Evolutionary conservation across 371 early-diverging fungal species (phyloP).

Genomic region (Nematocida major): DNA sequence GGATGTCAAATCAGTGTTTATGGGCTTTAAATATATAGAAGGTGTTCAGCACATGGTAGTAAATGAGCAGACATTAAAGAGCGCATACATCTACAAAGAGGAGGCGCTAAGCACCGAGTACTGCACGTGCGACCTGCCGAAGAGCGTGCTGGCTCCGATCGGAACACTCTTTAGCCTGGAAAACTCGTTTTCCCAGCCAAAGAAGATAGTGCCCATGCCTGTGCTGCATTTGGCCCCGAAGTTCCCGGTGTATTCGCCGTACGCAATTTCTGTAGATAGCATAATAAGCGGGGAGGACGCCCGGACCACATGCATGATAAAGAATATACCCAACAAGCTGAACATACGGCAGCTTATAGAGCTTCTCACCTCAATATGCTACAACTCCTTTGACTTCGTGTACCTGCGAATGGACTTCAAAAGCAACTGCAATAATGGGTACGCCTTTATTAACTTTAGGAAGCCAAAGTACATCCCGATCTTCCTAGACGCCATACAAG

Average conservation of each 20-base stretch:
- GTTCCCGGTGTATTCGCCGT: conserved; percentile 22
- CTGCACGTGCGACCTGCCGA: conserved; percentile 9
- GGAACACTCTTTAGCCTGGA: conserved; percentile 23
- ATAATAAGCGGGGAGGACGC: conserved; percentile 66
- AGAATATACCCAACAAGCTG: conserved; percentile 81
- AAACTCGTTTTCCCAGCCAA: neutral
- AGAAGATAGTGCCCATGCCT: neutral
- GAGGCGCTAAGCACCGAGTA: neutral
- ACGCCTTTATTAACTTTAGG: conserved; percentile 80
- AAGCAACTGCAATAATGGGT: conserved; percentile 75
- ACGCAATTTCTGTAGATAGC: conserved; percentile 23
- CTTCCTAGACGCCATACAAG: conserved; percentile 72
- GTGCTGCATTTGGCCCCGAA: neutral
- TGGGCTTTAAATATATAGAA: conserved; percentile 35
- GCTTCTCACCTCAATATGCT: conserved; percentile 71
- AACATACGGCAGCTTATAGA: conserved; percentile 73
- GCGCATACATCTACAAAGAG: neutral
- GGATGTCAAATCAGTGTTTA: conserved; percentile 35
- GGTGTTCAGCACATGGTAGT: conserved; percentile 31
- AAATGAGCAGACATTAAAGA: neutral
- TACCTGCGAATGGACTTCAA: conserved; percentile 81
- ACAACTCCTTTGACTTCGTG: conserved; percentile 72
- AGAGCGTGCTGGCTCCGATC: neutral
- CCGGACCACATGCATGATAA: conserved; percentile 78
- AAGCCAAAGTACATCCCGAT: conserved; percentile 66